Conservation (phyloP, 257 asterid genomes). For the Gentiana straminea region DNA sequence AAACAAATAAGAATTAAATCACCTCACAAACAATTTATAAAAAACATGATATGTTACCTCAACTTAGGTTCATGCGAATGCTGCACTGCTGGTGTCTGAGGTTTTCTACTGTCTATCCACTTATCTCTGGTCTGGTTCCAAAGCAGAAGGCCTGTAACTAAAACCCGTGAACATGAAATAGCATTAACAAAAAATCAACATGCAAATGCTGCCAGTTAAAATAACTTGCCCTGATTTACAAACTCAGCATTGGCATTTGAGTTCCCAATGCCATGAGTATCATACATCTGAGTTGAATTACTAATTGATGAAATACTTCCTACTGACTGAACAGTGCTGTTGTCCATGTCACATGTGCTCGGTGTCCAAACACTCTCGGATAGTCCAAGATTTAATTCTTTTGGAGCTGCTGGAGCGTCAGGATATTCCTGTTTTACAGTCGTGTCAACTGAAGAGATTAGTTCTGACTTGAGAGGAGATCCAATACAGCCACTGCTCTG, state of each 20-base stretch:
- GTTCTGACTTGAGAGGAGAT: slow-evolving; percentile 36
- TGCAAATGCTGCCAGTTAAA: background rate
- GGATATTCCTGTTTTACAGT: slow-evolving; percentile 27
- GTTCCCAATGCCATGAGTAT: slow-evolving; percentile 37
- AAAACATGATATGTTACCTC: slow-evolving; percentile 30
- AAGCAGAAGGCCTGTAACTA: slow-evolving; percentile 45
- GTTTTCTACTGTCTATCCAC: slow-evolving; percentile 53
- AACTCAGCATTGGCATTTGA: slow-evolving; percentile 48
- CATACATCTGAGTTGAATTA: slow-evolving; percentile 42
- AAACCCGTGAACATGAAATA: background rate
- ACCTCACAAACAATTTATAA: too few relatives aligned
- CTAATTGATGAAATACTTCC: slow-evolving; percentile 56
- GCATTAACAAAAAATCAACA: background rate
- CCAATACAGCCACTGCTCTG: slow-evolving; percentile 98
- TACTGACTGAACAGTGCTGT: slow-evolving; percentile 39
- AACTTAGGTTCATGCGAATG: slow-evolving; percentile 49
- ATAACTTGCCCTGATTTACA: slow-evolving; percentile 58
- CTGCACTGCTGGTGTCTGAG: slow-evolving; percentile 19
- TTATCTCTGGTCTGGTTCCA: slow-evolving; percentile 76
- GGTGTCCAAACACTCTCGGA: slow-evolving; percentile 66
- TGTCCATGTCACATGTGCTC: slow-evolving; percentile 52
- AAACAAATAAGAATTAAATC: too few relatives aligned
- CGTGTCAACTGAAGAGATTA: slow-evolving; percentile 31
- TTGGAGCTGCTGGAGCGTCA: slow-evolving; percentile 16
- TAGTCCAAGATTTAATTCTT: slow-evolving; percentile 20